phyloP scores from a whole-genome alignment of 805 yeast species.

The Pichia paraexigua region DNA sequence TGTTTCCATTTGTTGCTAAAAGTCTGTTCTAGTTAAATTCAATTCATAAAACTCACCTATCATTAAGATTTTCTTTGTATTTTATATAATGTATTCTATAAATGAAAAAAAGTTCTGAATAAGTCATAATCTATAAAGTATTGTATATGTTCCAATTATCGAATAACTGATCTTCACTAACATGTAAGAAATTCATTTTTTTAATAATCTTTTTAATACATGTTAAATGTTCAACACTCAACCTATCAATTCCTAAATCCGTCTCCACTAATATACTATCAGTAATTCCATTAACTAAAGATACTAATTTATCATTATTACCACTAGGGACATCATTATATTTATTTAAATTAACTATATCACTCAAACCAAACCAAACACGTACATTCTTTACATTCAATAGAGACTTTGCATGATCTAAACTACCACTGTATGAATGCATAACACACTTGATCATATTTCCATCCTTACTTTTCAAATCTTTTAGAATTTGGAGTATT shows the following conservation, averaged over 20 bases:
- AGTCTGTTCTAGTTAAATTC: background rate
- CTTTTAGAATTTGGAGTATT: constrained; percentile 34
- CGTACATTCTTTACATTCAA: constrained; percentile 34
- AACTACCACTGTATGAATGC: constrained; percentile 83
- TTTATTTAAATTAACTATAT: constrained; percentile 19
- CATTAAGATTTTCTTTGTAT: background rate
- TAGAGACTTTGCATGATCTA: constrained; percentile 54
- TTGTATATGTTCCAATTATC: constrained; percentile 1
- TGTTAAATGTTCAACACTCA: constrained; percentile 8
- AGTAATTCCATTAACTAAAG: constrained; percentile 14
- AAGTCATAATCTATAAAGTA: background rate
- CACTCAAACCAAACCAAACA: constrained; percentile 27
- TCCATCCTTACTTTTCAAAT: background rate
- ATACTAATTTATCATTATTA: constrained; percentile 7
- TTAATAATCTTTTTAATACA: background rate
- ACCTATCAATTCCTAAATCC: constrained; percentile 33
- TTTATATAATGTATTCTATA: background rate
- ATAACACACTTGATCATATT: constrained; percentile 43
- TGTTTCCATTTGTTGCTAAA: background rate
- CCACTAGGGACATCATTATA: constrained; percentile 5
- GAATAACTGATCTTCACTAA: background rate
- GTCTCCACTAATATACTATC: constrained; percentile 43
- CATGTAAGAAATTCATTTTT: background rate
- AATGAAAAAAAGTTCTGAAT: background rate
- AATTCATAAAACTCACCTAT: background rate